These are phyloP conservation scores for Theobroma cacao DNA, from an alignment of 345 rosid genomes.

Conservation along the genomic window DNA sequence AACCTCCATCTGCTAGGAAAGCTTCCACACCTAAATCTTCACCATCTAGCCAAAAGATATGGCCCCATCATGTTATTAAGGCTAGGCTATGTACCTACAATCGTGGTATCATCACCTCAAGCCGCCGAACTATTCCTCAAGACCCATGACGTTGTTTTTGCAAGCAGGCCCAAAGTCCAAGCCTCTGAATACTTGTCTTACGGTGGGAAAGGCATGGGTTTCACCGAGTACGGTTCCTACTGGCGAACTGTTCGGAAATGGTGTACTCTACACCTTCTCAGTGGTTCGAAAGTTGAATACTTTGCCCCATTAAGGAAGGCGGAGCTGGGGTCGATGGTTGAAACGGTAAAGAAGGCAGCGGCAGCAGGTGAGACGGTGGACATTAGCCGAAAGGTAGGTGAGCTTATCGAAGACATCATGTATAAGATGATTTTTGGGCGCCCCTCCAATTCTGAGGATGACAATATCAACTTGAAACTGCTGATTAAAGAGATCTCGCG, in stretches of 20 bases:
- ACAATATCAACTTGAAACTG: background rate
- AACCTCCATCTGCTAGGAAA: slow-evolving; percentile 35
- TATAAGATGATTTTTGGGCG: background rate
- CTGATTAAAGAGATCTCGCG: slow-evolving; percentile 8
- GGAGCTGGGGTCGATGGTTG: background rate
- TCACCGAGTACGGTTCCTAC: slow-evolving; percentile 32
- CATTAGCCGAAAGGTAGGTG: background rate
- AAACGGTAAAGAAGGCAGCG: background rate
- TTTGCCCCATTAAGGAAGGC: background rate
- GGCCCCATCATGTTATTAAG: slow-evolving; percentile 42
- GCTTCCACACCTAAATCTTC: slow-evolving; percentile 32
- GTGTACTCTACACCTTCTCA: background rate
- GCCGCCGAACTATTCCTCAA: slow-evolving; percentile 40
- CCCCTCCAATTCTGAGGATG: background rate
- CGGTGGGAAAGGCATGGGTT: slow-evolving; percentile 14
- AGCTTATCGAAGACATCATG: background rate
- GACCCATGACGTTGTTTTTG: slow-evolving; percentile 38
- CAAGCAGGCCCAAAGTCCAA: slow-evolving; percentile 27
- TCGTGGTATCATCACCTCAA: slow-evolving; percentile 38
- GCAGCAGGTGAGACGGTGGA: background rate
- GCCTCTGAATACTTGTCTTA: slow-evolving; percentile 22
- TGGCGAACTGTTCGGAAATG: slow-evolving; percentile 27
- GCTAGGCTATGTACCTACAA: slow-evolving; percentile 28
- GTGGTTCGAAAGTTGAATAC: background rate
- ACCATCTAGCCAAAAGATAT: slow-evolving; percentile 25